Percentiles rank a stretch among this genome's conserved stretches.
These are phyloP conservation scores for Salvia rosmarinus DNA, from an alignment of 257 asterid genomes.

Conservation along the genomic window DNA sequence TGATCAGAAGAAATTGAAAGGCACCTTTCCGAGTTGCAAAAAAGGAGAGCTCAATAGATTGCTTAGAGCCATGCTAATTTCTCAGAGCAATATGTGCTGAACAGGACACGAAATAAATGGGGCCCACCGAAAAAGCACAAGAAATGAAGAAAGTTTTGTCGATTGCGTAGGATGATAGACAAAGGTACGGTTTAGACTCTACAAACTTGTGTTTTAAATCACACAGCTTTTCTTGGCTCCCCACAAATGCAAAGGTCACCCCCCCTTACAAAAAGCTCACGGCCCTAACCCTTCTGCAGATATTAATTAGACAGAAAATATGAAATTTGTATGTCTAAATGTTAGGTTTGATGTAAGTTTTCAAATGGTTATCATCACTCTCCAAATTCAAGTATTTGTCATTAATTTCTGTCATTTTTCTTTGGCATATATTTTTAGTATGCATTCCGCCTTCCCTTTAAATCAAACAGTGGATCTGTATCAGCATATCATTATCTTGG, in stretches of 20 bases:
- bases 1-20: conserved; percentile 4
- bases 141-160: conserved; percentile 39
- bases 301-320: neutral
- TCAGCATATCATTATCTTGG: conserved; percentile 25
- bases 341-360: conserved; percentile 6
- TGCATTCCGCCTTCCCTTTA: neutral
- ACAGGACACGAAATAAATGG: conserved; percentile 41
- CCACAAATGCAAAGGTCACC: conserved; percentile 42
- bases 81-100: conserved; percentile 2
- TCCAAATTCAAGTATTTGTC: conserved; percentile 14
- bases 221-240: conserved; percentile 25
- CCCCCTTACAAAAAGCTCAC: conserved; percentile 49
- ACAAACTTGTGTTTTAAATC: neutral
- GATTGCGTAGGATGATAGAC: conserved; percentile 46
- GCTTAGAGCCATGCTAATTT: conserved; percentile 25
- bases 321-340: conserved; percentile 3
- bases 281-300: conserved; percentile 32
- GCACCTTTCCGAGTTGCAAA: conserved; percentile 11
- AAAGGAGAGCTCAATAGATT: conserved; percentile 2
- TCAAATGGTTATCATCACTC: neutral
- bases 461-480: neutral
- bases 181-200: conserved; percentile 44
- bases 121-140: conserved; percentile 40
- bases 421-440: neutral
- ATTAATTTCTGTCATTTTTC: neutral